Base-by-base conservation (phyloP, 2,329 filamentous ascomycete species). In the Ilyonectria sp. region DNA sequence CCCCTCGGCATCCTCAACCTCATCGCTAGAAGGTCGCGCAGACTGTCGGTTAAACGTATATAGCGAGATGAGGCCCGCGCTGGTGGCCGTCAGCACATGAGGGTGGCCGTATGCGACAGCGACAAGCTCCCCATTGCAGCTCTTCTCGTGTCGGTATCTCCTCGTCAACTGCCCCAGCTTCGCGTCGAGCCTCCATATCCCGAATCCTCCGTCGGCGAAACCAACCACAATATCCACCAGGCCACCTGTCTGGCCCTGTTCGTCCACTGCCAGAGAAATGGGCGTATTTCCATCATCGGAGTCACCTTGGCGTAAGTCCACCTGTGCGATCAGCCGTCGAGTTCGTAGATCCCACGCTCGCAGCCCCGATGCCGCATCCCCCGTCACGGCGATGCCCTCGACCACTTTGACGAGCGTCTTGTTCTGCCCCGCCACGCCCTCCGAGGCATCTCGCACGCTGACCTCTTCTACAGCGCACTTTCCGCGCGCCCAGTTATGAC, bases 401-500 rank as follows among this genome's bases (percentile, higher is more conserved):
- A 92, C 88, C 69, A 97, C 87, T 78, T 93, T 94, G 54, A 95
- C 93, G 7, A 98, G 83, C 43, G 94, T 93, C 84, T 78, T 90
- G 77, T 60, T 90, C 77, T 60, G 69, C n/a, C 63, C 68, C 46
- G 54, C 68, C n/a, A 19, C 65, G 53, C 35, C 76, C 63, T 69
- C 82, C 60, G 86, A 82, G 10, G 67, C 59, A 44, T 76, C 75
- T 44, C 75, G 74, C 26, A 94, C 87, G 50, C 90, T 86, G 33
- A 98, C 88, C 79, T 97, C 93, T 40, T 92, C 91, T 13, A 97
- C 90, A 43, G 89, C 92, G 75, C 94, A 97, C 72, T 89, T 91
- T 0, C 95, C 96, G 69, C 87, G 89, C 1, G 93, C 89, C 96
- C 96, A 98, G 81, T 98, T 98, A 78, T 97, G 93, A 52, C 93